A percentile compares a stretch with the other conserved stretches of the same genome.
These are phyloP conservation scores for Scolecobasidium constrictum DNA, from an alignment of 2,329 filamentous ascomycete genomes.

Conservation along the genomic window DNA sequence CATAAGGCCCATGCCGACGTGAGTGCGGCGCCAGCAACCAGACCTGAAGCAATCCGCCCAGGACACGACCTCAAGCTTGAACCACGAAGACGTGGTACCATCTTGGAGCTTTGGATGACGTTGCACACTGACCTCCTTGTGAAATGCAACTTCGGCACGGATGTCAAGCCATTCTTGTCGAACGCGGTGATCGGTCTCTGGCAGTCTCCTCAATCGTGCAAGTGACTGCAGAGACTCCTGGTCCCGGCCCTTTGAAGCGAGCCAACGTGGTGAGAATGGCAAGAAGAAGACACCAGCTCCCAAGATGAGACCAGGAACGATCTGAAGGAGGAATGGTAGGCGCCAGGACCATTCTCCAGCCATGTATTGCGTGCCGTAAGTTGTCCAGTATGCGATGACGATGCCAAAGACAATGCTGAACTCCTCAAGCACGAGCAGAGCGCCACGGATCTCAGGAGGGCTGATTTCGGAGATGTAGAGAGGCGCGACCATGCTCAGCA, in stretches of 20 bases:
- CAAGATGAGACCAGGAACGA: conserved; percentile 28
- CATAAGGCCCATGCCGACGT: conserved; percentile 28
- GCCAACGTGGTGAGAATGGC: conserved; percentile 46
- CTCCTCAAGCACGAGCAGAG: conserved; percentile 38
- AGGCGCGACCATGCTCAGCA: conserved; percentile 34
- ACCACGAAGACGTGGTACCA: conserved; percentile 18
- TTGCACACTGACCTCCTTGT: conserved; percentile 32
- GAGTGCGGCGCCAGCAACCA: conserved; percentile 32
- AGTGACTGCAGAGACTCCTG: conserved; percentile 39
- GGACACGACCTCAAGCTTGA: conserved; percentile 33
- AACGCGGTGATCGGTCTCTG: conserved; percentile 37
- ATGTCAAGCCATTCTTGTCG: conserved; percentile 43
- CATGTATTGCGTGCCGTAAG: conserved; percentile 39
- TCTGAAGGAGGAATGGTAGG: conserved; percentile 37
- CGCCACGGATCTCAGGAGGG: conserved; percentile 36
- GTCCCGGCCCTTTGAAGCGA: conserved; percentile 35
- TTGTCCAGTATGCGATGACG: conserved; percentile 44
- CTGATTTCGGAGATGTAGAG: conserved; percentile 43
- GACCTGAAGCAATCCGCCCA: conserved; percentile 39
- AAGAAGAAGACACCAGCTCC: conserved; percentile 33
- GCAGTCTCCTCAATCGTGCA: conserved; percentile 37
- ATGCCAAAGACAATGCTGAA: conserved; percentile 37
- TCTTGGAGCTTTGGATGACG: conserved; percentile 25
- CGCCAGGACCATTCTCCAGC: conserved; percentile 32
- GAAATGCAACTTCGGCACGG: conserved; percentile 42